phyloP scores from a whole-genome alignment of 352 stramenopile genomes.

The Aphanomyces cochlioides region DNA sequence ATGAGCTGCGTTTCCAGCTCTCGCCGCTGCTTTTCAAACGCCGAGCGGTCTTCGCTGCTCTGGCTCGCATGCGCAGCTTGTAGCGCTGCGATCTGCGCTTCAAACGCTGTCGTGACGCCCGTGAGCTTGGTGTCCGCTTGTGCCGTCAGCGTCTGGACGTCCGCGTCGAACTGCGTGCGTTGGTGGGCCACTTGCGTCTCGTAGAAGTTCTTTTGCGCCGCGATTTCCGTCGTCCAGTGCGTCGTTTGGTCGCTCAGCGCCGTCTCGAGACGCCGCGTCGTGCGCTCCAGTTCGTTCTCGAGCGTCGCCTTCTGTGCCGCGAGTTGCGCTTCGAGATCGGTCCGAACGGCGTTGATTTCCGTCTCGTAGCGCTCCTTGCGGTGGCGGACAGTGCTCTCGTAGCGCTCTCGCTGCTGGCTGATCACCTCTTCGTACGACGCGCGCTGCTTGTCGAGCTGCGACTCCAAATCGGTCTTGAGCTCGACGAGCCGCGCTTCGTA shows the following conservation, averaged over 20 bases:
- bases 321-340: constrained; percentile 3
- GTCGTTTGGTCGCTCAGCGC: background rate
- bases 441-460: constrained; percentile 8
- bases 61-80: background rate
- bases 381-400: constrained; percentile 10
- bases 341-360: background rate
- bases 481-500: background rate
- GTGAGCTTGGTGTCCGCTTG: background rate
- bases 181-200: background rate
- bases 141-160: background rate
- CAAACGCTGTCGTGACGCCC: background rate
- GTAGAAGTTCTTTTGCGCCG: background rate
- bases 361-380: constrained; percentile 22
- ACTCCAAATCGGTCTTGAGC: background rate
- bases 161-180: background rate
- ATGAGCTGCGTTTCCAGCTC: background rate
- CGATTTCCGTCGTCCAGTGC: background rate
- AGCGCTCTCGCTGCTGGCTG: background rate
- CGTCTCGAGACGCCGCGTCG: background rate
- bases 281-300: background rate
- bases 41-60: background rate
- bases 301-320: constrained; percentile 1
- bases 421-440: constrained; percentile 3
- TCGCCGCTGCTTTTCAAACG: background rate
- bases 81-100: background rate